Evolutionary conservation across 352 stramenopile genomes (phyloP).

Genomic region (Thraustotheca clavata): DNA sequence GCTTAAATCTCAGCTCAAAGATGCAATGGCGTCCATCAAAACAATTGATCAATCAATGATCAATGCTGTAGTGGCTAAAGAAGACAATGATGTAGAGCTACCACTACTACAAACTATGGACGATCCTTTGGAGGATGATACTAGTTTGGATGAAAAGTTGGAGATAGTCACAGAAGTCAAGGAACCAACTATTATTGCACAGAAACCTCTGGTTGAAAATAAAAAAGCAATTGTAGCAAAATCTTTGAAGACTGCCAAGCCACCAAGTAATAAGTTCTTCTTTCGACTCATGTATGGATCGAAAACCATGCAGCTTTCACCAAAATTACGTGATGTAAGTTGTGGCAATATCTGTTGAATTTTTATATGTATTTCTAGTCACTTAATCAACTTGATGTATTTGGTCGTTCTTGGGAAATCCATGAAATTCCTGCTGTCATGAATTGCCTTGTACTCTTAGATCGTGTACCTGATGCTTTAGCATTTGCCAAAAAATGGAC

Average conservation of each 20-base stretch:
- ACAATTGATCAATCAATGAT: too few species aligned
- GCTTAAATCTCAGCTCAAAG: background rate
- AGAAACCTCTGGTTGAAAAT: too few species aligned
- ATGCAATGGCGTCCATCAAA: background rate
- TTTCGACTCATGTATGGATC: conserved; percentile 8
- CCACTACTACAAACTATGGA: too few species aligned
- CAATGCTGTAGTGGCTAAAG: too few species aligned
- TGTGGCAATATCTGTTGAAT: background rate
- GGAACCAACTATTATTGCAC: too few species aligned
- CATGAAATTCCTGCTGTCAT: conserved; percentile 15
- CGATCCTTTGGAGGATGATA: too few species aligned
- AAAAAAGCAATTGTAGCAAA: too few species aligned
- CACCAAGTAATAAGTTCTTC: conserved; percentile 11
- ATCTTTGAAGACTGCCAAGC: too few species aligned
- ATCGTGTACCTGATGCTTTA: conserved; percentile 3
- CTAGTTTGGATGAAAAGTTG: too few species aligned
- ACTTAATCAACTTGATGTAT: background rate
- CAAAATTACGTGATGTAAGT: conserved; percentile 6
- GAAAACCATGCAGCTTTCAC: background rate
- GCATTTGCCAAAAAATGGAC: background rate
- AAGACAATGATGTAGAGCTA: too few species aligned
- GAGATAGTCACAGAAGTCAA: too few species aligned
- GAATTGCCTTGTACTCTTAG: background rate
- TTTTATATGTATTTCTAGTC: conserved; percentile 12
- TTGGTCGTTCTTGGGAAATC: background rate